phyloP scores from a whole-genome alignment of 306 rosid species.

The Quercus glauca region DNA sequence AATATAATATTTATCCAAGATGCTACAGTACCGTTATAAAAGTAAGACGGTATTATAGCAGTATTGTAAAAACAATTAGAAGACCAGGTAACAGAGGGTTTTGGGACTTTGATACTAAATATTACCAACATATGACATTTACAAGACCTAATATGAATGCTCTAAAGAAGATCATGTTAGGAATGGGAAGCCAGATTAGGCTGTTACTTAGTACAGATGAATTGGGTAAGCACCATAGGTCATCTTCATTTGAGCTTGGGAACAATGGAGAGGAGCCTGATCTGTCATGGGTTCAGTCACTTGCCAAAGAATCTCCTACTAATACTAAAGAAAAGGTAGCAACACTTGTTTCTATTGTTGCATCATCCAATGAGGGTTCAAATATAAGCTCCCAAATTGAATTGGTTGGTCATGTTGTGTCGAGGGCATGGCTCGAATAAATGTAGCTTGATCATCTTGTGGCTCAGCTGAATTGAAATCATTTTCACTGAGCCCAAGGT shows the following conservation, averaged over 20 bases:
- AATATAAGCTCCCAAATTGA: conserved; percentile 48
- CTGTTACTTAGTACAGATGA: conserved; percentile 46
- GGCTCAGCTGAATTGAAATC: conserved; percentile 58
- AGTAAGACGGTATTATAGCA: too few species aligned
- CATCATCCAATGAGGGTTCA: conserved; percentile 39
- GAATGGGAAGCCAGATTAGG: conserved; percentile 74
- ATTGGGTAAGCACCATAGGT: too few species aligned
- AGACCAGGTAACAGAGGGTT: too few species aligned
- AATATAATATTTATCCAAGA: too few species aligned
- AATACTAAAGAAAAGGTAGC: conserved; percentile 61
- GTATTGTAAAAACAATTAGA: too few species aligned
- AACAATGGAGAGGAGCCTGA: conserved; percentile 85
- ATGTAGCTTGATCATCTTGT: conserved; percentile 20
- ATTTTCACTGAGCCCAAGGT: too few species aligned
- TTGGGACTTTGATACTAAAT: too few species aligned
- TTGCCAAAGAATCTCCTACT: conserved; percentile 82
- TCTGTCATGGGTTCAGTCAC: conserved; percentile 91
- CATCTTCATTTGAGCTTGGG: too few species aligned
- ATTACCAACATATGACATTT: too few species aligned
- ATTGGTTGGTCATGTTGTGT: conserved; percentile 45
- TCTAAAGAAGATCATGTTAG: too few species aligned
- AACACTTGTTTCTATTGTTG: conserved; percentile 30
- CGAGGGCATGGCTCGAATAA: conserved; percentile 57
- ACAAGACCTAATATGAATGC: too few species aligned
- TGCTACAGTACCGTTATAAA: too few species aligned